Conservation (phyloP, 2,329 filamentous ascomycete genomes). For the Talaromyces sp. region DNA sequence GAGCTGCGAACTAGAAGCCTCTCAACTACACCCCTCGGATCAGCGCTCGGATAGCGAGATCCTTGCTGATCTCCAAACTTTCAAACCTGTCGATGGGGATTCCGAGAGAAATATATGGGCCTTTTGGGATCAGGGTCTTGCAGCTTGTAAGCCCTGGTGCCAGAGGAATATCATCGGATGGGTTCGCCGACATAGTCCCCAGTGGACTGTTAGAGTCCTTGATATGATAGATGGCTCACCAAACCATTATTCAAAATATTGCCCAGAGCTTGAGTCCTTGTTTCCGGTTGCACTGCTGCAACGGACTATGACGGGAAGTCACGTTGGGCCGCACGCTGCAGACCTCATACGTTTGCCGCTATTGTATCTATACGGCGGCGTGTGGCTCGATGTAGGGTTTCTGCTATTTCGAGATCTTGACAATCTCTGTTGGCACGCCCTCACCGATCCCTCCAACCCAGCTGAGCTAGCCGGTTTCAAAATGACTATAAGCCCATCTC, state of each 20-base stretch:
- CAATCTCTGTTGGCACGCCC: conserved; percentile 44
- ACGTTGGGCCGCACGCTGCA: neutral
- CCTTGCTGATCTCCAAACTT: neutral
- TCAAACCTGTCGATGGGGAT: neutral
- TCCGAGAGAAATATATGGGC: neutral
- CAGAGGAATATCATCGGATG: neutral
- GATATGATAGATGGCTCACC: neutral
- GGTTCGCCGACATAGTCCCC: neutral
- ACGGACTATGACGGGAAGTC: neutral
- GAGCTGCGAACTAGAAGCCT: neutral
- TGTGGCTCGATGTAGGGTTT: conserved; percentile 47
- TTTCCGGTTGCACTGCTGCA: neutral
- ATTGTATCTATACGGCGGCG: conserved; percentile 10
- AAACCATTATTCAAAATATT: neutral
- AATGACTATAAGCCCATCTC: neutral
- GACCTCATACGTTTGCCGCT: conserved; percentile 1
- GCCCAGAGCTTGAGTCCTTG: neutral
- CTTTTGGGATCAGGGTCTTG: neutral
- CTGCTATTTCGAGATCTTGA: conserved; percentile 45
- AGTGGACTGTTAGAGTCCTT: neutral
- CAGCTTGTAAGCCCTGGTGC: neutral
- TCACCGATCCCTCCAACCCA: conserved; percentile 36
- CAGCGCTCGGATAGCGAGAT: neutral
- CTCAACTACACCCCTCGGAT: neutral
- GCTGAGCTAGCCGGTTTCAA: conserved; percentile 31